These are phyloP conservation scores for Ustilago tritici DNA, from an alignment of 1,284 basidiomycete genomes.

Conservation along the genomic window DNA sequence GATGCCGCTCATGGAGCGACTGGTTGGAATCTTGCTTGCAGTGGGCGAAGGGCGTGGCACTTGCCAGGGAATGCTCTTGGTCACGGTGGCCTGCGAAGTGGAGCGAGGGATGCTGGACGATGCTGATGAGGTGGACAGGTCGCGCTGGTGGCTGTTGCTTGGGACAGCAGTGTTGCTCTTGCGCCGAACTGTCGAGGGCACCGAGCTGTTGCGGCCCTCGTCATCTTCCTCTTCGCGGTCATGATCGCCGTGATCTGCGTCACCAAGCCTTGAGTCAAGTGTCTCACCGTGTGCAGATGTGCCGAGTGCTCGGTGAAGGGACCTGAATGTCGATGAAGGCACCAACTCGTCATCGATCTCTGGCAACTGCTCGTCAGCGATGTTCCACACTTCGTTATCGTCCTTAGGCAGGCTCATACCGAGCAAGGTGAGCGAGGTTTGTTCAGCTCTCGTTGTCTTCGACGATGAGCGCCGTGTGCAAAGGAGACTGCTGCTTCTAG, in stretches of 20 bases:
- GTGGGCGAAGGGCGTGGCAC: conserved; percentile 18
- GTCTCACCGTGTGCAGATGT: conserved; percentile 4
- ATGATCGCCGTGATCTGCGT: conserved; percentile 6
- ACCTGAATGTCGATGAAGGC: not conserved
- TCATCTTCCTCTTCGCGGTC: conserved; percentile 11
- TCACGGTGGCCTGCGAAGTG: conserved; percentile 33
- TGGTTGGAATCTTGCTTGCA: conserved; percentile 30
- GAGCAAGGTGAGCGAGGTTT: conserved; percentile 37
- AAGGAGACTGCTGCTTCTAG: conserved; percentile 42
- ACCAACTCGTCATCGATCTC: conserved; percentile 39
- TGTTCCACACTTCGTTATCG: conserved; percentile 41
- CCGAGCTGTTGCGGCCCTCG: conserved; percentile 16
- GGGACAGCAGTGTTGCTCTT: not conserved
- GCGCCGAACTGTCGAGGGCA: conserved; percentile 18
- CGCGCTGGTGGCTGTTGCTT: conserved; percentile 21
- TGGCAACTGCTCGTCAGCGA: conserved; percentile 50
- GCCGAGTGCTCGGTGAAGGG: conserved; percentile 1
- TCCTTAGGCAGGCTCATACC: conserved; percentile 39
- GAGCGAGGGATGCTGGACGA: conserved; percentile 23
- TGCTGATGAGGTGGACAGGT: conserved; percentile 15
- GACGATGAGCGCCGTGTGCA: conserved; percentile 13
- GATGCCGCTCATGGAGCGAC: conserved; percentile 30
- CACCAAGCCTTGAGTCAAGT: conserved; percentile 12
- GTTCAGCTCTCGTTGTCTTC: conserved; percentile 15
- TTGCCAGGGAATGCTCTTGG: conserved; percentile 16